Percentiles rank a stretch among this genome's conserved stretches.
These are phyloP conservation scores for Dissophora ornata DNA, from an alignment of 192 early-diverging fungal species.

Conservation along the genomic window DNA sequence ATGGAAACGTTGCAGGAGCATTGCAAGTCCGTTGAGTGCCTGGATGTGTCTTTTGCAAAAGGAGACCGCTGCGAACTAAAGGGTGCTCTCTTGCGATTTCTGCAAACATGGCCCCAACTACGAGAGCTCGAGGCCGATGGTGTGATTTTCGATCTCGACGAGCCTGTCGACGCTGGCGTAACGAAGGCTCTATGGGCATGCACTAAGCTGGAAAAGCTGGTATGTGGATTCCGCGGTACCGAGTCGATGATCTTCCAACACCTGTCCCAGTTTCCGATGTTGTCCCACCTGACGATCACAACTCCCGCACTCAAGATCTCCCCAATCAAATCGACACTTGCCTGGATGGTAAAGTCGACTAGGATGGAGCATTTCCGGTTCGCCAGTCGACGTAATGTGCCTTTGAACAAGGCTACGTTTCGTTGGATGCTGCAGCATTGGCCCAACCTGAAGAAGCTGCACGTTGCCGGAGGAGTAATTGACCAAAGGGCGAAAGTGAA, in stretches of 20 bases:
- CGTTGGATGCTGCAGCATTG: slow-evolving; percentile 35
- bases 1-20: no score
- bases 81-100: no score
- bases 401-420: slow-evolving; percentile 5
- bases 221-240: no score
- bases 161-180: slow-evolving; percentile 12
- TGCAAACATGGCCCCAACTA: no score
- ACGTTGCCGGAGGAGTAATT: slow-evolving; percentile 21
- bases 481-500: slow-evolving; percentile 23
- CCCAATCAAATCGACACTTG: slow-evolving; percentile 23
- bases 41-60: slow-evolving; percentile 29
- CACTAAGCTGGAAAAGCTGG: no score
- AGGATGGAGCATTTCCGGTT: no score
- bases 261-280: slow-evolving; percentile 11
- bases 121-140: no score
- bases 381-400: no score
- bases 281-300: slow-evolving; percentile 26
- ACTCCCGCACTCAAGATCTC: slow-evolving; percentile 21
- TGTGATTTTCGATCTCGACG: slow-evolving; percentile 36
- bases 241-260: no score
- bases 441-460: no score
- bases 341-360: slow-evolving; percentile 33
- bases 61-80: slow-evolving; percentile 21
- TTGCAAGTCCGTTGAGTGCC: no score
- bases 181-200: slow-evolving; percentile 23